A percentile compares a stretch with the other conserved stretches of the same genome.
phyloP scores from a whole-genome alignment of 306 rosid genomes.

The Quillaja saponaria region DNA sequence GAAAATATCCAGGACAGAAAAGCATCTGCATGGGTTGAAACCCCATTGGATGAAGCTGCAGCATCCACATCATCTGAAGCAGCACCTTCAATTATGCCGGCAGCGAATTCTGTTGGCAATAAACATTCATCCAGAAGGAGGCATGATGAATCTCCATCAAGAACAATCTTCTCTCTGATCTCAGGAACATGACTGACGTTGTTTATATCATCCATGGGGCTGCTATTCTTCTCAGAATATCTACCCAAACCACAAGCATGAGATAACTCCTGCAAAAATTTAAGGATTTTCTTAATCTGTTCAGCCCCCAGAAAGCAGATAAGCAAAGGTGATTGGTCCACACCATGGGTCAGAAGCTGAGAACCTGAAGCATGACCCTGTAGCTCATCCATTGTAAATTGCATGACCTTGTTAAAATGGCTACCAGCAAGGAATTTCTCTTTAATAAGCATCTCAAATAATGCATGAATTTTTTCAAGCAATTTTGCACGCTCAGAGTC shows the following conservation, averaged over 20 bases:
- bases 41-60: constrained; percentile 48
- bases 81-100: constrained; percentile 39
- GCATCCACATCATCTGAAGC: constrained; percentile 42
- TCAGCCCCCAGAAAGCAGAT: constrained; percentile 86
- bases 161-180: constrained; percentile 73
- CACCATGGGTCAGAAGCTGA: constrained; percentile 69
- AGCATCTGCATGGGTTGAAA: constrained; percentile 44
- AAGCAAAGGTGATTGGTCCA: constrained; percentile 78
- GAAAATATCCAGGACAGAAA: constrained; percentile 81
- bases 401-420: constrained; percentile 83
- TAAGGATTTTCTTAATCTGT: constrained; percentile 78
- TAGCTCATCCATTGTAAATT: constrained; percentile 74
- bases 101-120: constrained; percentile 44
- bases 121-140: constrained; percentile 76
- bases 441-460: constrained; percentile 70
- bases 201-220: constrained; percentile 49
- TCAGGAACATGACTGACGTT: constrained; percentile 48
- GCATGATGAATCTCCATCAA: constrained; percentile 73
- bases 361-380: constrained; percentile 71
- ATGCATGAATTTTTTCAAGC: constrained; percentile 74
- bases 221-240: constrained; percentile 57
- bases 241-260: constrained; percentile 78
- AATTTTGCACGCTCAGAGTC: constrained; percentile 77
- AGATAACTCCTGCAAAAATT: constrained; percentile 83
- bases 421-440: constrained; percentile 79